These are phyloP conservation scores for Boletus eberwhitei DNA, from an alignment of 768 basidiomycete genomes.

Conservation along the genomic window DNA sequence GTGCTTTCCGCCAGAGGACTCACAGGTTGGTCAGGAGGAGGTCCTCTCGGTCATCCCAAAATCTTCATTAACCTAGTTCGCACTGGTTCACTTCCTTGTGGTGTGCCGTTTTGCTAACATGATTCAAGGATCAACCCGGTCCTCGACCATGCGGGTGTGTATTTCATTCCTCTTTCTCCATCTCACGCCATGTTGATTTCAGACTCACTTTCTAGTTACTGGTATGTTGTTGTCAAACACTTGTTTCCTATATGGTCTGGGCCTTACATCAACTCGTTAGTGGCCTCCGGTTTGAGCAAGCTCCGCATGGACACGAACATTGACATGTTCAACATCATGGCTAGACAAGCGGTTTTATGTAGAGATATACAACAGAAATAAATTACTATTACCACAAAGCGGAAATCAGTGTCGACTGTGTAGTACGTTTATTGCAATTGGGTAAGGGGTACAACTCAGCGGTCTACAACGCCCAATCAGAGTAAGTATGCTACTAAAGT, in stretches of 20 bases:
- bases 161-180: conserved; percentile 14
- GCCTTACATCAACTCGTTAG: conserved; percentile 38
- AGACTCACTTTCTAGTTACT: conserved; percentile 40
- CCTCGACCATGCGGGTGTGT: conserved; percentile 87
- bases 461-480: conserved; percentile 29
- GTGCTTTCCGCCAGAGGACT: conserved; percentile 8
- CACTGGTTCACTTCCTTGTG: conserved; percentile 9
- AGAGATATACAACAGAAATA: conserved; percentile 12
- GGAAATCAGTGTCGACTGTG: conserved; percentile 11
- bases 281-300: conserved; percentile 88
- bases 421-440: conserved; percentile 24
- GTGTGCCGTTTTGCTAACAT: conserved; percentile 4
- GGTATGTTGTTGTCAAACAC: conserved; percentile 37
- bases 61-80: conserved; percentile 92
- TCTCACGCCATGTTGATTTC: conserved; percentile 4
- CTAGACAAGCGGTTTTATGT: conserved; percentile 2
- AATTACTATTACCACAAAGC: conserved; percentile 8
- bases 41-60: conserved; percentile 94
- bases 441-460: conserved; percentile 32
- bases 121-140: conserved; percentile 76
- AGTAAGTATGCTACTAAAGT: conserved; percentile 34
- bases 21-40: conserved; percentile 61
- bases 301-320: conserved; percentile 58
- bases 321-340: conserved; percentile 3
- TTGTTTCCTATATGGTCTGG: not conserved